Evolutionary conservation across 2,329 filamentous ascomycete genomes (phyloP).

Genomic region (Chaetomium globosum): DNA sequence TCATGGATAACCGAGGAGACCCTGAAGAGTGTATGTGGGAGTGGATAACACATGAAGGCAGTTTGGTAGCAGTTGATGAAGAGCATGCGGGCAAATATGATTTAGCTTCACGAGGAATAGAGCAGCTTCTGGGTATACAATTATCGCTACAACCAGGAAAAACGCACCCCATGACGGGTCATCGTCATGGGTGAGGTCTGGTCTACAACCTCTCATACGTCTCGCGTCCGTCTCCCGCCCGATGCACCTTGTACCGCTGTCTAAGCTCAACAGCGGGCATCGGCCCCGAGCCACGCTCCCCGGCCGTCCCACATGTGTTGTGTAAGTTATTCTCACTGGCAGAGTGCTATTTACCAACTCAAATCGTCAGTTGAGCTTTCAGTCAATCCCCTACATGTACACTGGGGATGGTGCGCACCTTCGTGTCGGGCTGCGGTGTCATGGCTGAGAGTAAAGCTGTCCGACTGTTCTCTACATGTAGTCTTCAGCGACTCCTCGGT

Average conservation of each 20-base stretch:
- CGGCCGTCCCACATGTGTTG: not conserved
- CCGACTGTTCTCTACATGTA: too few relatives aligned
- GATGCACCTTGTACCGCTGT: not conserved
- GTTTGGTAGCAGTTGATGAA: too few relatives aligned
- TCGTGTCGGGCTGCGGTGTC: not conserved
- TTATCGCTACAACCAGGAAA: not conserved
- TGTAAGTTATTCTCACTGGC: not conserved
- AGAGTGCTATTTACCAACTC: not conserved
- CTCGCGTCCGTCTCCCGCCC: not conserved
- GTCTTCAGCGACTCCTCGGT: not conserved
- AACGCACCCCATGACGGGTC: not conserved
- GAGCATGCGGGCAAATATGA: too few relatives aligned
- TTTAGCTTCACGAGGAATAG: too few relatives aligned
- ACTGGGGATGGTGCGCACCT: not conserved
- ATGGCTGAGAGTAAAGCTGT: not conserved
- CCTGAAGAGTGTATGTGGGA: too few relatives aligned
- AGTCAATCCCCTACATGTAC: too few relatives aligned
- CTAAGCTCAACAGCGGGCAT: not conserved
- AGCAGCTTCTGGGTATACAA: too few relatives aligned
- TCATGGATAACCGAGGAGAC: too few relatives aligned
- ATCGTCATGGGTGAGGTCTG: not conserved
- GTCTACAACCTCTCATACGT: not conserved
- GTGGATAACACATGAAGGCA: too few relatives aligned
- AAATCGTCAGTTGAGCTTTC: too few relatives aligned
- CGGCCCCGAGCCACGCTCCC: too few relatives aligned